Evolutionary conservation across 371 early-diverging fungal species (phyloP).

Genomic region (Mortierella sp.): DNA sequence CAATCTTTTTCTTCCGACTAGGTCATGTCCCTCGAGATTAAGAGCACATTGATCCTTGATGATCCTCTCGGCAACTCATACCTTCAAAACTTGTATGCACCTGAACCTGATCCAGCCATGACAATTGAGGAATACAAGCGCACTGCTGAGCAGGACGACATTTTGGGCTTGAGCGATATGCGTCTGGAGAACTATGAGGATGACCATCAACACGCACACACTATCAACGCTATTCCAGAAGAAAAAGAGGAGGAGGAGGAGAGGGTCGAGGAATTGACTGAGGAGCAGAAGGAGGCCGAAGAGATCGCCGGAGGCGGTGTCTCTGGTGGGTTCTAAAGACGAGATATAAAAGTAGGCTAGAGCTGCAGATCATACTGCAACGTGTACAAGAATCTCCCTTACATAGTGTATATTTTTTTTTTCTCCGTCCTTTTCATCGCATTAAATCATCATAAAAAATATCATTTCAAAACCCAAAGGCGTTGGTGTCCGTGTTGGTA

Average conservation of each 20-base stretch:
- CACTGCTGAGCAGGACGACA: conserved; percentile 87
- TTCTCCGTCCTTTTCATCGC: no score
- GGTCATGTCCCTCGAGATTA: conserved; percentile 55
- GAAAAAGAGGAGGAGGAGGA: conserved; percentile 21
- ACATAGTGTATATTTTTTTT: no score
- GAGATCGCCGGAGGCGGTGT: conserved; percentile 50
- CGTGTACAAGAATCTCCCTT: no score
- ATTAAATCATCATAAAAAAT: no score
- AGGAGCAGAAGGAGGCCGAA: conserved; percentile 41
- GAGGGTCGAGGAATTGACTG: conserved; percentile 31
- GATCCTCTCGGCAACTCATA: conserved; percentile 94
- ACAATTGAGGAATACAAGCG: conserved; percentile 88
- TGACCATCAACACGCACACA: neutral
- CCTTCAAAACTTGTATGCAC: conserved; percentile 92
- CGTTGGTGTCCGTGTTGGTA: no score
- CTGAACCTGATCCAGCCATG: conserved; percentile 95
- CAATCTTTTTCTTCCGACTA: neutral
- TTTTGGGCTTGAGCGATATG: conserved; percentile 90
- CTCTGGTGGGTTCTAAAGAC: conserved; percentile 40
- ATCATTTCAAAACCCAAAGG: no score
- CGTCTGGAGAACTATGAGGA: conserved; percentile 70
- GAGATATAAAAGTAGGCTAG: neutral
- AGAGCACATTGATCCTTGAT: conserved; percentile 81
- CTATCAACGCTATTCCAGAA: neutral
- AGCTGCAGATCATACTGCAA: neutral